These are phyloP conservation scores for Wallacemonas rigidus DNA, from an alignment of 208 protist species.

Conservation along the genomic window DNA sequence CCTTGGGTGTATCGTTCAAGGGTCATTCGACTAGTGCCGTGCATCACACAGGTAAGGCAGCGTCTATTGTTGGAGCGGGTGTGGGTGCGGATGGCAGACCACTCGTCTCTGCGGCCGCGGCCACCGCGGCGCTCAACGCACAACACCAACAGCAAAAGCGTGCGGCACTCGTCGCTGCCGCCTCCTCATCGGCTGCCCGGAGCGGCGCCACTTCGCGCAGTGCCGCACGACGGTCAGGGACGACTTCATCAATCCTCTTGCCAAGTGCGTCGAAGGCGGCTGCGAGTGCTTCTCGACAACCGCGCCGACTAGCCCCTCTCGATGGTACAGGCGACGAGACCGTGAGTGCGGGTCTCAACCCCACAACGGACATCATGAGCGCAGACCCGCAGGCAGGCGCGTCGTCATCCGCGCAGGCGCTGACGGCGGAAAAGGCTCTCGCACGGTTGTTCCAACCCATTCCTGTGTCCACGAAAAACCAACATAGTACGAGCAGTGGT, in stretches of 20 bases:
- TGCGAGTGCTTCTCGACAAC: background rate
- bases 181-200: background rate
- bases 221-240: background rate
- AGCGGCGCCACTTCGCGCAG: background rate
- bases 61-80: background rate
- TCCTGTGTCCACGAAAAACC: slow-evolving; percentile 16
- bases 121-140: background rate
- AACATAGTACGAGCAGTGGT: too few relatives aligned
- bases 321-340: background rate
- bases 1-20: slow-evolving; percentile 1
- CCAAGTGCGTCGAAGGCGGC: slow-evolving; percentile 9
- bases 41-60: background rate
- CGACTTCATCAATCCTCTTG: slow-evolving; percentile 3
- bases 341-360: background rate
- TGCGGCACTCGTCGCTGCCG: background rate
- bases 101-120: background rate
- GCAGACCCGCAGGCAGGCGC: background rate
- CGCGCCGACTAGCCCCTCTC: background rate
- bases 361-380: background rate
- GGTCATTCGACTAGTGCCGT: background rate
- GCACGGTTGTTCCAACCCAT: slow-evolving; percentile 41
- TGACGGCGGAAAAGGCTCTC: slow-evolving; percentile 38
- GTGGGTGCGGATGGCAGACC: background rate
- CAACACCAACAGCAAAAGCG: background rate
- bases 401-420: slow-evolving; percentile 19